These are phyloP conservation scores for Ogataea chonburiensis DNA, from an alignment of 805 yeast genomes.

Conservation along the genomic window DNA sequence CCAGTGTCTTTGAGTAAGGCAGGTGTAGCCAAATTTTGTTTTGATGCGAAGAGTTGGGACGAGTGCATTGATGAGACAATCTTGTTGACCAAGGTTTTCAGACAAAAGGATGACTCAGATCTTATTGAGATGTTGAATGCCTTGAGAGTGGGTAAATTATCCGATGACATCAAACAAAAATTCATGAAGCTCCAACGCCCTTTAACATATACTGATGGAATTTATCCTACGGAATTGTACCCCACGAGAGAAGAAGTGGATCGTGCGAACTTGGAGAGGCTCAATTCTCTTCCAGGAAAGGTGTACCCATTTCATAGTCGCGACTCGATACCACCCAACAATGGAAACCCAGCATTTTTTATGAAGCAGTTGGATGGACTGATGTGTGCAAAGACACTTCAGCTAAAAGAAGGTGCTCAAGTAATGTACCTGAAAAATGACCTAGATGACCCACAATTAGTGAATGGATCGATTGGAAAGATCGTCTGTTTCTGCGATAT, in stretches of 20 bases:
- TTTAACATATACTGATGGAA: constrained; percentile 64
- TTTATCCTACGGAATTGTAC: constrained; percentile 84
- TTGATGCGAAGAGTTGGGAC: constrained; percentile 73
- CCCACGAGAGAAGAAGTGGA: constrained; percentile 88
- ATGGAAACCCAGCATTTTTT: constrained; percentile 10
- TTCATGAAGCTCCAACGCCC: constrained; percentile 58
- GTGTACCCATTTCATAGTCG: constrained; percentile 42
- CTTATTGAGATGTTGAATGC: constrained; percentile 79
- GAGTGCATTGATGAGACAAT: constrained; percentile 62
- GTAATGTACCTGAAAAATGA: constrained; percentile 88
- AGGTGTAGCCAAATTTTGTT: constrained; percentile 55
- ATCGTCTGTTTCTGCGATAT: constrained; percentile 53
- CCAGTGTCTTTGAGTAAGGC: constrained; percentile 61
- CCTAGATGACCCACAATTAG: constrained; percentile 61
- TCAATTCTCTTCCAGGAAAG: constrained; percentile 49
- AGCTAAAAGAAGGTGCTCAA: constrained; percentile 82
- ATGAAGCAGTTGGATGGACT: constrained; percentile 38
- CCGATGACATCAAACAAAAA: constrained; percentile 43
- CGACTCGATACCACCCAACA: constrained; percentile 35
- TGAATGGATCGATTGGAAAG: constrained; percentile 88
- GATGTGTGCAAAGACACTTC: constrained; percentile 67
- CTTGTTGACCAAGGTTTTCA: constrained; percentile 73
- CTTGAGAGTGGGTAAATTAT: constrained; percentile 69
- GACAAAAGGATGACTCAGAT: constrained; percentile 79
- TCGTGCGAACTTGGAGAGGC: constrained; percentile 57